These are phyloP conservation scores for Ogataea dorogensis DNA, from an alignment of 805 yeast species.

Conservation along the genomic window DNA sequence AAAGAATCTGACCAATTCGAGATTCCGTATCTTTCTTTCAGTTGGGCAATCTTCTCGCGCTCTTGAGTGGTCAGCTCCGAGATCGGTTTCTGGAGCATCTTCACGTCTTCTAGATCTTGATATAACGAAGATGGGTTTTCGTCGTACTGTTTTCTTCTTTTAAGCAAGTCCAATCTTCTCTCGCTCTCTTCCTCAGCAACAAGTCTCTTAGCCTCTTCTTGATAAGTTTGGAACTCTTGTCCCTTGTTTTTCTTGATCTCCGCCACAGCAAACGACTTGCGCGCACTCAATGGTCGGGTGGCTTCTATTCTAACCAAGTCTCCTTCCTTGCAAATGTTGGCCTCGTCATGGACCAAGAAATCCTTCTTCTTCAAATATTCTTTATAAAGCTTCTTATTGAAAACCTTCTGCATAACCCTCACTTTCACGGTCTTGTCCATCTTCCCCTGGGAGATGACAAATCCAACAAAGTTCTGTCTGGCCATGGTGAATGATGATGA, in stretches of 20 bases:
- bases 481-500: slow-evolving; percentile 51
- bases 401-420: slow-evolving; percentile 73
- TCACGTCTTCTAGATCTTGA: slow-evolving; percentile 30
- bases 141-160: slow-evolving; percentile 41
- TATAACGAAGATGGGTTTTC: slow-evolving; percentile 27
- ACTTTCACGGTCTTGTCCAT: slow-evolving; percentile 96
- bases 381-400: slow-evolving; percentile 70
- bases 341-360: slow-evolving; percentile 91
- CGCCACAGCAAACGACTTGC: slow-evolving; percentile 86
- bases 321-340: slow-evolving; percentile 87
- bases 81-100: slow-evolving; percentile 17
- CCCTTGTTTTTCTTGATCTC: slow-evolving; percentile 88
- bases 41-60: slow-evolving; percentile 35
- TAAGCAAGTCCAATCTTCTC: slow-evolving; percentile 54
- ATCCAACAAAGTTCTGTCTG: slow-evolving; percentile 85
- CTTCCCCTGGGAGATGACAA: slow-evolving; percentile 93
- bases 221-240: slow-evolving; percentile 83
- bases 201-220: slow-evolving; percentile 64
- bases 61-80: slow-evolving; percentile 30
- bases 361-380: slow-evolving; percentile 77
- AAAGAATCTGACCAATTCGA: slow-evolving; percentile 23
- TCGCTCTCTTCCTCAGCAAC: slow-evolving; percentile 65
- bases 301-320: slow-evolving; percentile 92
- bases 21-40: slow-evolving; percentile 35
- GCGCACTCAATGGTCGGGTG: slow-evolving; percentile 78